Conservation (phyloP, 495 filamentous ascomycete genomes). For the Penicillium lividum region DNA sequence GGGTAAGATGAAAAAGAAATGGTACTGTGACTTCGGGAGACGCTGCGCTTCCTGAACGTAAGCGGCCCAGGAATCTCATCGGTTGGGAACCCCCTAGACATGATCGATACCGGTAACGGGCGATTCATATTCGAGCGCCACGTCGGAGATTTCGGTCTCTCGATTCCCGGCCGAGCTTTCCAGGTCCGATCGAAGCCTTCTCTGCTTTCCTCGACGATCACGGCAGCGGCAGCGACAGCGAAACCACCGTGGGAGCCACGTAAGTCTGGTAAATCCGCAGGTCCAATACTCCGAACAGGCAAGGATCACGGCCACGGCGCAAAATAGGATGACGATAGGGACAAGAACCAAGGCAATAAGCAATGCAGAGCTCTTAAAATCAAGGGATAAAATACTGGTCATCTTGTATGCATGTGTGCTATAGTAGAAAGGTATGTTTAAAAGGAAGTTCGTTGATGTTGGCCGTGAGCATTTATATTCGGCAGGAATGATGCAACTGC, state of each 20-base stretch:
- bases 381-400: constrained; percentile 31
- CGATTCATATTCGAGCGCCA: constrained; percentile 16
- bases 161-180: constrained; percentile 18
- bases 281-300: constrained; percentile 37
- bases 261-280: constrained; percentile 12
- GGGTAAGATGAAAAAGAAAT: constrained; percentile 24
- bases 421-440: constrained; percentile 1
- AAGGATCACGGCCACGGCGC: constrained; percentile 47
- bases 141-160: constrained; percentile 24
- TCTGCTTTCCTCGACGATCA: constrained; percentile 16
- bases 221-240: constrained; percentile 8
- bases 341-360: constrained; percentile 56
- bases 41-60: constrained; percentile 10
- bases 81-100: constrained; percentile 14
- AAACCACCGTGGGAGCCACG: constrained; percentile 14
- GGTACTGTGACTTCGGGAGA: constrained; percentile 8
- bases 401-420: constrained; percentile 23
- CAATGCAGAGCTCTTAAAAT: constrained; percentile 40
- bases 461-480: not conserved
- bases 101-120: constrained; percentile 24
- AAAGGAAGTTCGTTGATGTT: not conserved
- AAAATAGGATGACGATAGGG: constrained; percentile 51
- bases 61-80: constrained; percentile 18
- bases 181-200: constrained; percentile 22
- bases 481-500: constrained; percentile 10